A percentile compares a stretch with the other conserved stretches of the same genome.
These are phyloP conservation scores for Rutstroemia sp. DNA, from an alignment of 2,329 filamentous ascomycete species.

Conservation along the genomic window DNA sequence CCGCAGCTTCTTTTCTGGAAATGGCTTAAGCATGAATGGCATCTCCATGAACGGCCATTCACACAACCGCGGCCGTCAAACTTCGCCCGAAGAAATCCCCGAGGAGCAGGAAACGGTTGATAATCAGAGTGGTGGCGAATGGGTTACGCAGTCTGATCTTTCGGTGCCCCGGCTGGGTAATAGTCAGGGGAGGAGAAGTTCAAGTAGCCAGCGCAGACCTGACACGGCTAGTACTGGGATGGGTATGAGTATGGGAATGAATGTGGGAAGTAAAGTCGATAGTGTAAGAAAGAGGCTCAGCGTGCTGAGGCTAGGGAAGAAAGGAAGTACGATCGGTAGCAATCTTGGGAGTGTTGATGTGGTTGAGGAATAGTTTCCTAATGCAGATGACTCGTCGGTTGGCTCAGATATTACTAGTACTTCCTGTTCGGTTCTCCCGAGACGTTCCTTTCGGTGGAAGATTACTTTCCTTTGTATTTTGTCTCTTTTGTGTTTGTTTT, in stretches of 20 bases:
- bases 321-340: conserved; percentile 29
- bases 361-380: conserved; percentile 9
- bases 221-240: conserved; percentile 1
- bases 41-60: conserved; percentile 3
- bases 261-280: conserved; percentile 22
- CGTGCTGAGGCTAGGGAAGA: conserved; percentile 29
- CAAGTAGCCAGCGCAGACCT: conserved; percentile 15
- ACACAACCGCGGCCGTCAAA: background rate
- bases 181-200: conserved; percentile 12
- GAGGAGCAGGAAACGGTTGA: conserved; percentile 4
- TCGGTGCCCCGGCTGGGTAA: background rate
- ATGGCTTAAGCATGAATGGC: conserved; percentile 8
- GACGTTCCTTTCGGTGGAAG: no score
- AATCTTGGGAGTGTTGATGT: conserved; percentile 23
- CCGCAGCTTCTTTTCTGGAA: conserved; percentile 9
- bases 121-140: conserved; percentile 11
- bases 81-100: background rate
- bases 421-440: background rate
- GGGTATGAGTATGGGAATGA: conserved; percentile 1
- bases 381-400: background rate
- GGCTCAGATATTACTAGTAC: background rate
- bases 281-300: conserved; percentile 29
- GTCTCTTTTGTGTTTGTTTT: no score
- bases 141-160: conserved; percentile 33
- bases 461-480: no score